Evolutionary conservation across 2,329 filamentous ascomycete genomes (phyloP).

Genomic region (Verticillium tricorpus): DNA sequence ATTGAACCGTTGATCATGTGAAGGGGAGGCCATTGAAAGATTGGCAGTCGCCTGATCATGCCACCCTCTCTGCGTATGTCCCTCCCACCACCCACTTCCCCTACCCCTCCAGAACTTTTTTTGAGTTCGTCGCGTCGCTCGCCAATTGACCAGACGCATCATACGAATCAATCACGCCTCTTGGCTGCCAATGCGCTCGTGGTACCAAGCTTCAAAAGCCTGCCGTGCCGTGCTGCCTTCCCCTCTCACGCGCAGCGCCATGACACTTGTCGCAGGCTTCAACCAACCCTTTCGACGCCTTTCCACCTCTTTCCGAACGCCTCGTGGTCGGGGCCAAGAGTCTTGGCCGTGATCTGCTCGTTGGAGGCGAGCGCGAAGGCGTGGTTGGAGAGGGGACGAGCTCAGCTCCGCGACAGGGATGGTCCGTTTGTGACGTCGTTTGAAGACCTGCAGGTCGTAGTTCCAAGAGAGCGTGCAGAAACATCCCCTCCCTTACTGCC

Average conservation of each 20-base stretch:
- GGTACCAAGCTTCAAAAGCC: conserved; percentile 1
- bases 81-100: not conserved
- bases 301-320: conserved; percentile 1
- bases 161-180: not conserved
- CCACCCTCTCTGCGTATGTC: not conserved
- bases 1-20: not conserved
- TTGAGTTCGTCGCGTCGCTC: not conserved
- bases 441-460: not conserved
- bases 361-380: not conserved
- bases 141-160: not conserved
- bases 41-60: not conserved
- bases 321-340: conserved; percentile 1
- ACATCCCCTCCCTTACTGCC: not conserved
- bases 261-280: not conserved
- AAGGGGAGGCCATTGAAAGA: not conserved
- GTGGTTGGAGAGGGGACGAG: not conserved
- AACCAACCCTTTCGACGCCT: not conserved
- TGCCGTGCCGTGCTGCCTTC: not conserved
- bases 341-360: not conserved
- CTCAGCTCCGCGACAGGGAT: conserved; percentile 2
- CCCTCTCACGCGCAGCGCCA: not conserved
- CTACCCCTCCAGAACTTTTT: not conserved
- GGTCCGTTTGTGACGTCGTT: conserved; percentile 3
- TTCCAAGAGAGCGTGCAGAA: not conserved
- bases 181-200: not conserved